Evolutionary conservation across 2,329 filamentous ascomycete genomes (phyloP), one percentile per base, ranked within the genome.

Genomic region (Berkeleyomyces rouxiae): DNA sequence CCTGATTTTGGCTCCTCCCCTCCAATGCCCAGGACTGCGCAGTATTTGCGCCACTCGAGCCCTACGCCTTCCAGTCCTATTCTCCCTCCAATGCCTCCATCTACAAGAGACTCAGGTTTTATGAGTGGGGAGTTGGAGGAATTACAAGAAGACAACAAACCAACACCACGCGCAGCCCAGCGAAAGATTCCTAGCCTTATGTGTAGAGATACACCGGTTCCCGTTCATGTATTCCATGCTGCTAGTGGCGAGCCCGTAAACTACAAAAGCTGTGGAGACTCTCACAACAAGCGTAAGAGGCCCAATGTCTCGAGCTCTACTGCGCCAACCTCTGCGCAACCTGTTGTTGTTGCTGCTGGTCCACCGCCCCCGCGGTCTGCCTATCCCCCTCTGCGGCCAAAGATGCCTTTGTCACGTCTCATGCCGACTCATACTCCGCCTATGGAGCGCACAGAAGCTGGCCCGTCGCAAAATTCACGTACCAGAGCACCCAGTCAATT

Each of bases 1-100:
- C 84, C 83, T 58, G 88, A 89, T 61, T 89, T 97, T 68, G 87
- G 87, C 1, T 97, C 93, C 0, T 97, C 92, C 3, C 92, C 92
- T 11, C 93, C 93, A 0, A 79, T 95, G 1, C 83, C 90, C 66
- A 80, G 82, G 66, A 80, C 80, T 44, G 76, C 78, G 39, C 73
- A 77, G 51, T 83, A 77, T 58, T 36, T 64, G 67, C 75, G 79
- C 39, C 77, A 71, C 59, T 82, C 80, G 1, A 84, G 82, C 64
- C 84, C 86, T 3, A 82, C 83, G 37, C 82, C 85, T 36, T 96
- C 91, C 1, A 97, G 92, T 70, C 93, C 92, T 1, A 79, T 83
- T 51, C 78, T 90, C 59, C 83, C 83, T 6, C 81, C 82, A 0
- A 84, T 85, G 76, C 80, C 77, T 36, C 83, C 84, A 61, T 79